Base-by-base conservation (phyloP, 148 eudicot species). In the Diospyros lotus region DNA sequence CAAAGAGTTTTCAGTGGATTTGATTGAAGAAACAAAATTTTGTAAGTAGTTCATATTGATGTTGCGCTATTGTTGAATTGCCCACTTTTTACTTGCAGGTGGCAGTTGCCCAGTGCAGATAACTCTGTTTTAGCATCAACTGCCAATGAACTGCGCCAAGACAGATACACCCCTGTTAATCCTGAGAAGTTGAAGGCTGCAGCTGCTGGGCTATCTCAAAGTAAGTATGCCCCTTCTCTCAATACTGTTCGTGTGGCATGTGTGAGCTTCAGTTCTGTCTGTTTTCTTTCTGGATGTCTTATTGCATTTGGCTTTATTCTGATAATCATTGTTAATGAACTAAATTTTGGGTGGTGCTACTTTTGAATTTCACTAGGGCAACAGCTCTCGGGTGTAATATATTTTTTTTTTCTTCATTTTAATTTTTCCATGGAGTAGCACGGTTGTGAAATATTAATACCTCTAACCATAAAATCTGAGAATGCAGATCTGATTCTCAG, bases 101-200 rank as follows among this genome's bases (percentile, higher is more conserved):
- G 98, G 98, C 90, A 89, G 81, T 59, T 94, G 75, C 93, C 97
- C 28, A 62, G 75, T 43, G 46, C 89, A 56, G 87, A 87, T 42
- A 82, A 76, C 73, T 83, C 93, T 5, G 71, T 84, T 78, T 72
- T 79, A 70, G 94, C 97, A 52, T 94, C 98, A 9, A 94, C 94
- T 17, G 98, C 98, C 6, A 93, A 94, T 84, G 98, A 94, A 2
- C 64, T 89, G 58, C 85, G 97, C 48, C 87, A 46, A 7, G 89
- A 88, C 53, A 89, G 78, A 9, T 77, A 91, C 58, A 73, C 86
- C 8, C 84, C 82, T 0, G 69, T 86, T 59, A 89, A 89, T 79
- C 88, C 94, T 39, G 97, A 89, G 65, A 93, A 93, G 80, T 71
- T 88, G 68, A 93, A 87, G 78, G 93, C 97, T 79, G 94, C 91